Base-by-base conservation (phyloP, 345 rosid species). In the Aquilaria malaccensis region DNA sequence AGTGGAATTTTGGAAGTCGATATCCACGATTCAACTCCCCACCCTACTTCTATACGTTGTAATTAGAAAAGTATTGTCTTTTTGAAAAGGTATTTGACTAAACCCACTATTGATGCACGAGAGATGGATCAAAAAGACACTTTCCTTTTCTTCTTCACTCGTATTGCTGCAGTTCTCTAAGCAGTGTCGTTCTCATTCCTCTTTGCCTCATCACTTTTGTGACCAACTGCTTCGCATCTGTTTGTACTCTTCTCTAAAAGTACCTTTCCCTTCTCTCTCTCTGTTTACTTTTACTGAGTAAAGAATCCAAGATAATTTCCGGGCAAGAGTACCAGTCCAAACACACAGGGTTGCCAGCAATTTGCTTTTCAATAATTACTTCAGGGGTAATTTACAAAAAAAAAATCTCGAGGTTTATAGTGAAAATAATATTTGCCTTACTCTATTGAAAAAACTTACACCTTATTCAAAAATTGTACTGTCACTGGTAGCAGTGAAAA, bases 301-400 rank as follows among this genome's bases (percentile, higher is more conserved):
- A 65, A 72, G 84, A 80, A 80, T 80, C 84, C 77, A 66, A 71
- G 68, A 80, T 58, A 60, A 58, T 74, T 41, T 50, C 29, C 22
- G 22, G 22, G 22, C 22, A 22, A 22, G 43, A 45, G 52, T 59
- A 62, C 52, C 61, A 68, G 69, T 71, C 79, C 81, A 74, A 74
- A 69, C 73, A 68, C 65, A 75, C 73, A 73, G 54, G 61, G 58
- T 71, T 67, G 70, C 52, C 43, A 53, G 29, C 52, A 43, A 43
- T 58, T 52, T 59, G 54, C 66, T 62, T 74, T 70, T 72, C 43
- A 37, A 37, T 37, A 22, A 22, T 22, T 22, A 22, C 22, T 22
- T 22, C 22, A 22, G 22, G 22, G 22, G 22, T 22, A 22, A 22
- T 22, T 22, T 22, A 22, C 22, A 22, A 22, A 22, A 22, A 22